These are phyloP conservation scores for Arthrobotrys entomopaga DNA, from an alignment of 2,329 filamentous ascomycete species.

Conservation along the genomic window DNA sequence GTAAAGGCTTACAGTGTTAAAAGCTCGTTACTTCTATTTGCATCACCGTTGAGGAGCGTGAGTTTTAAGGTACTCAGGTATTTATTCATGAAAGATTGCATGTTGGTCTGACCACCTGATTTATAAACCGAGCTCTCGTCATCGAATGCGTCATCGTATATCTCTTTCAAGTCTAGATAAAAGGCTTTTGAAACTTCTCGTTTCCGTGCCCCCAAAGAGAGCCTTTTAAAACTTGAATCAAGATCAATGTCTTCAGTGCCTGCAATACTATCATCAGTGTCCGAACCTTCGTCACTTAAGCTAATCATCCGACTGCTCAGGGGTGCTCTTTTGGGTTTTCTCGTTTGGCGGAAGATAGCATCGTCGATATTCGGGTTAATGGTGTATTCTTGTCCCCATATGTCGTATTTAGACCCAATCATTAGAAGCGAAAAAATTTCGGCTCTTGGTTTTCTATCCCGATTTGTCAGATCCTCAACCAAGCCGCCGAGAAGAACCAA, in stretches of 20 bases:
- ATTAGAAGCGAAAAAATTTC: conserved; percentile 27
- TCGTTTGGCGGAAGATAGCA: conserved; percentile 20
- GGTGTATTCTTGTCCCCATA: conserved; percentile 52
- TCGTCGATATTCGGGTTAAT: conserved; percentile 20
- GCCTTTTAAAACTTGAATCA: conserved; percentile 36
- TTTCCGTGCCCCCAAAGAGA: conserved; percentile 18
- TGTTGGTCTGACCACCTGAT: conserved; percentile 8
- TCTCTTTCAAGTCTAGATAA: conserved; percentile 20
- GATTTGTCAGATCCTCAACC: conserved; percentile 2
- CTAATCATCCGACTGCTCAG: conserved; percentile 31
- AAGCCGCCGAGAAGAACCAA: conserved; percentile 35
- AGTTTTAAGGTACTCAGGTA: conserved; percentile 21
- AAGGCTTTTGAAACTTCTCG: conserved; percentile 1
- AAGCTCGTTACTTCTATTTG: no score
- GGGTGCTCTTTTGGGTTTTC: conserved; percentile 16
- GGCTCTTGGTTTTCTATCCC: neutral
- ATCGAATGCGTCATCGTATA: conserved; percentile 31
- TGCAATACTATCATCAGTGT: neutral
- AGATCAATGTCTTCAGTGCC: conserved; percentile 20
- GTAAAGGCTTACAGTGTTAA: conserved; percentile 23
- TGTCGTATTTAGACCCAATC: conserved; percentile 28
- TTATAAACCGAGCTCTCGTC: conserved; percentile 19
- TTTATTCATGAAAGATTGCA: conserved; percentile 1
- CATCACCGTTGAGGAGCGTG: neutral
- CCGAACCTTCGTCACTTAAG: conserved; percentile 31